Base-by-base conservation (phyloP, 1,284 basidiomycete species). In the Farysia itapuensis region DNA sequence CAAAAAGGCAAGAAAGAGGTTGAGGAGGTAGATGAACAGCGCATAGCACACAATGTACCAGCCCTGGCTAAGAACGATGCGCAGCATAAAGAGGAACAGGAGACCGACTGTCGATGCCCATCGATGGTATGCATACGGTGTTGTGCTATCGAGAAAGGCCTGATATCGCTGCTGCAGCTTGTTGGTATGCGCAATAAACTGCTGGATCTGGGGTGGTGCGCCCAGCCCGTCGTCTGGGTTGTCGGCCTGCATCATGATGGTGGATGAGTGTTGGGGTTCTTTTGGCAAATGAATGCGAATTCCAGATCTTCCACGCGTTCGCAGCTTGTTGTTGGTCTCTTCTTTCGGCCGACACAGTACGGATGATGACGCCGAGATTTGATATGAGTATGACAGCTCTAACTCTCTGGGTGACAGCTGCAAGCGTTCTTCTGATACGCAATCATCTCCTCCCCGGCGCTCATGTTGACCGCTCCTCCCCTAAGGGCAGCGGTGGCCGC, bases 31-130 rank as follows among this genome's bases (percentile, higher is more conserved):
- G 64, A 75, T 75, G 46, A 72, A 69, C 29, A 75, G 63, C 11
- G 70, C 71, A 43, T 75, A 75, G 52, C 74, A 75, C 18, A 74
- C 67, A 25, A 94, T 95, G 80, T 93, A 95, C 92, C 91, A 95
- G 85, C 78, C 94, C 80, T 97, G 90, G 7, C 88, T 81, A 32
- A 95, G 76, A 11, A 97, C 81, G 64, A 99, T 94, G 58, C 92
- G 83, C 41, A 96, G 79, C 75, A 89, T 81, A 77, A 99, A 98
- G 25, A 97, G 36, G 29, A 81, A 70, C 42, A 95, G 79, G 20
- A 96, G 72, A 3, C 81, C 88, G 3, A 81, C 81, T 5, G 90
- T 91, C 16, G 82, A 83, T n/a, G 88, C 74, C 95, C 95, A 99
- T 59, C 95, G 84, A 70, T 94, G 84, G 16, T 90, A 77, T 20